Evolutionary conservation across 2,329 filamentous ascomycete genomes (phyloP).

Genomic region (Myotisia sp.): DNA sequence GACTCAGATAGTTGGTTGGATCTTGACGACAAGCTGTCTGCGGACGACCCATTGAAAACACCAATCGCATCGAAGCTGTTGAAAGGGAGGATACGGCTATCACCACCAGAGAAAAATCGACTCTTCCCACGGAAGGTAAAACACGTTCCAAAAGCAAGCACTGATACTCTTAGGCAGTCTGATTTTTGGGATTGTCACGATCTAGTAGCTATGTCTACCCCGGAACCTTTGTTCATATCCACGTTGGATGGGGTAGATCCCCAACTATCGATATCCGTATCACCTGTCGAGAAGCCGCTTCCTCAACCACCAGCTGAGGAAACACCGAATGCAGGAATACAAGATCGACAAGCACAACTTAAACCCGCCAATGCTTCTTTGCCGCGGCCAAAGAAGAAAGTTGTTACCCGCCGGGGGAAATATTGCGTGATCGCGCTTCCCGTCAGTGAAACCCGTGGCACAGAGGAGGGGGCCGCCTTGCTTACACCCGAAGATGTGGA

Average conservation of each 20-base stretch:
- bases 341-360: constrained; percentile 6
- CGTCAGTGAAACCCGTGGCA: constrained; percentile 50
- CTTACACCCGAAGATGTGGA: constrained; percentile 28
- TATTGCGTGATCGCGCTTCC: constrained; percentile 58
- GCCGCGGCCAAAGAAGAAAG: constrained; percentile 49
- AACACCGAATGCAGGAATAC: background rate
- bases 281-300: constrained; percentile 9
- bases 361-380: constrained; percentile 15
- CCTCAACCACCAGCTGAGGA: constrained; percentile 11
- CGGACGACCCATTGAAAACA: constrained; percentile 28
- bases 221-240: constrained; percentile 11
- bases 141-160: constrained; percentile 25
- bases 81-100: constrained; percentile 11
- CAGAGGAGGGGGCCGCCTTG: constrained; percentile 26
- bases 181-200: constrained; percentile 30
- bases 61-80: constrained; percentile 18
- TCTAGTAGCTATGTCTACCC: constrained; percentile 4
- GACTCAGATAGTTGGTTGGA: constrained; percentile 33
- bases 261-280: constrained; percentile 4
- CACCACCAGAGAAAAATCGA: constrained; percentile 12
- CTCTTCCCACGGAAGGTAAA: constrained; percentile 18
- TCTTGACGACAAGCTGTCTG: constrained; percentile 27
- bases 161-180: constrained; percentile 30
- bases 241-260: constrained; percentile 2
- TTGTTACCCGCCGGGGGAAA: constrained; percentile 61